Evolutionary conservation across 768 basidiomycete genomes (phyloP).

Genomic region (Myochromella boudieri): DNA sequence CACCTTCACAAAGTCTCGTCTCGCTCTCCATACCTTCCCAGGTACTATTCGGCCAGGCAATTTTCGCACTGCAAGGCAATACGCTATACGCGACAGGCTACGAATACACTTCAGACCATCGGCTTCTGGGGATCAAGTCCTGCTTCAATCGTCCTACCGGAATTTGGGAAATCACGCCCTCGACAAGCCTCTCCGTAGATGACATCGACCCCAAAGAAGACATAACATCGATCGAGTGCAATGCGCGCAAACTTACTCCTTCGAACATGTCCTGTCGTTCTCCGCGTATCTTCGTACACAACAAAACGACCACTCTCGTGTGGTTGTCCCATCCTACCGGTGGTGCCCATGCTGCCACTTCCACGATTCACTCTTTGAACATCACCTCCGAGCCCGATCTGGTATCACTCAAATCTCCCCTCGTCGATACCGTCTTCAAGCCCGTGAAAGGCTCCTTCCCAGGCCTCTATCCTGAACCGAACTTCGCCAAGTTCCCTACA

Average conservation of each 20-base stretch:
- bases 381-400: constrained; percentile 22
- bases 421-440: constrained; percentile 45
- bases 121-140: constrained; percentile 54
- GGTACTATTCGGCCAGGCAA: constrained; percentile 54
- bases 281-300: constrained; percentile 43
- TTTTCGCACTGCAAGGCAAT: constrained; percentile 42
- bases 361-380: constrained; percentile 45
- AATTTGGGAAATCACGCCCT: constrained; percentile 50
- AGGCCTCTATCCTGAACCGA: constrained; percentile 57
- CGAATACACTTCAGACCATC: constrained; percentile 55
- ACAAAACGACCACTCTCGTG: constrained; percentile 31
- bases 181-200: constrained; percentile 8
- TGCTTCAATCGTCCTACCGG: constrained; percentile 61
- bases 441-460: constrained; percentile 48
- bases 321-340: constrained; percentile 58
- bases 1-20: constrained; percentile 2
- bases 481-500: constrained; percentile 44
- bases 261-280: constrained; percentile 54
- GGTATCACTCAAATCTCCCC: constrained; percentile 15
- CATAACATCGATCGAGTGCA: constrained; percentile 12
- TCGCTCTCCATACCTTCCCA: constrained; percentile 16
- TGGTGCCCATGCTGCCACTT: constrained; percentile 60
- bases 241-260: constrained; percentile 40
- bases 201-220: constrained; percentile 5
- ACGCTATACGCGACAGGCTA: constrained; percentile 61